Conservation (phyloP, 2,329 filamentous ascomycete species). For the Capronia americana region DNA sequence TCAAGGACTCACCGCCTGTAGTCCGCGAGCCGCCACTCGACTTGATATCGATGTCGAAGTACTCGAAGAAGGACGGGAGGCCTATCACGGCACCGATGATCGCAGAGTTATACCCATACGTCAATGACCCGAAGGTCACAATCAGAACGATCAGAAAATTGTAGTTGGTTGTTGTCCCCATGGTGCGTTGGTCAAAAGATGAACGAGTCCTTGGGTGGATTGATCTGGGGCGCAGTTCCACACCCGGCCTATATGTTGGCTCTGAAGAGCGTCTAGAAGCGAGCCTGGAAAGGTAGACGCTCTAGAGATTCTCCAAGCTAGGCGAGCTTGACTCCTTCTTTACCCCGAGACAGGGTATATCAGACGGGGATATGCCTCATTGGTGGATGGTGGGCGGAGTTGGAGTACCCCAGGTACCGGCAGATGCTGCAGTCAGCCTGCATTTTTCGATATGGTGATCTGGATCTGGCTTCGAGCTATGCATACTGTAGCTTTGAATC, state of each 20-base stretch:
- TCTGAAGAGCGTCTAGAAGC: not conserved
- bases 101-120: constrained; percentile 37
- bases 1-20: constrained; percentile 24
- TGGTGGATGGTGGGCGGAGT: constrained; percentile 4
- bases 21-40: constrained; percentile 22
- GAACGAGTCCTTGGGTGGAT: not conserved
- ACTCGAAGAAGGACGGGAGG: constrained; percentile 41
- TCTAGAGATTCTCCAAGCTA: constrained; percentile 11
- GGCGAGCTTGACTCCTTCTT: constrained; percentile 1
- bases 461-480: constrained; percentile 1
- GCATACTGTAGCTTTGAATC: not conserved
- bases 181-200: not conserved
- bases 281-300: not conserved
- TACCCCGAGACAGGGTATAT: constrained; percentile 12
- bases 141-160: constrained; percentile 33
- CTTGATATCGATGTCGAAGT: constrained; percentile 51
- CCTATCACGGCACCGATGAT: constrained; percentile 35
- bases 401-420: constrained; percentile 1
- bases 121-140: constrained; percentile 35
- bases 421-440: not conserved
- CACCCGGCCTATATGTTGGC: constrained; percentile 9
- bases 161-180: constrained; percentile 24
- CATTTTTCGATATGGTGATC: constrained; percentile 14
- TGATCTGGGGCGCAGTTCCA: not conserved
- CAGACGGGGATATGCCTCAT: not conserved